Percentiles rank a stretch among this genome's conserved stretches.
Evolutionary conservation across 345 rosid species (phyloP).

Genomic region (Hypericum androsaemum): DNA sequence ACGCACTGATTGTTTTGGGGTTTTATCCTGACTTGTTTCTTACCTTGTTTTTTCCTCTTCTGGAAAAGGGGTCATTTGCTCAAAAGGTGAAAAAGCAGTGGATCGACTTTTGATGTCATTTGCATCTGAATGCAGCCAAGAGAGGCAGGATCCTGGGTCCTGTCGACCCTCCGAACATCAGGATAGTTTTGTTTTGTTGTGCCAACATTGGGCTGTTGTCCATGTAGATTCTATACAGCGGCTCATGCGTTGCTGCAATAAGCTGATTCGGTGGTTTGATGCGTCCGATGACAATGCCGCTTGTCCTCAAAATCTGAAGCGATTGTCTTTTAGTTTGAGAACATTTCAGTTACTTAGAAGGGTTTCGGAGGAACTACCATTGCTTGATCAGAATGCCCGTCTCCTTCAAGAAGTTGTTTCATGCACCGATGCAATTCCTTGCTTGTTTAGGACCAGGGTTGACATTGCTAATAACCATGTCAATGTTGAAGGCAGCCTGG

Average conservation of each 20-base stretch:
- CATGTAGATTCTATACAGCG: conserved; percentile 53
- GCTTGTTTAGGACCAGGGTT: conserved; percentile 42
- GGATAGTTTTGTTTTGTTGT: conserved; percentile 46
- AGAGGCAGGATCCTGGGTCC: conserved; percentile 35
- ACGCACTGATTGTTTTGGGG: conserved; percentile 10
- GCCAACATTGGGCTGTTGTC: conserved; percentile 76
- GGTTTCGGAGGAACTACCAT: conserved; percentile 45
- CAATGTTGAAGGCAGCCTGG: conserved; percentile 61
- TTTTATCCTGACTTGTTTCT: conserved; percentile 9
- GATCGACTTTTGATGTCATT: conserved; percentile 54
- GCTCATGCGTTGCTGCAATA: conserved; percentile 48
- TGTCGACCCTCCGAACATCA: conserved; percentile 34
- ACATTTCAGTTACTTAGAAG: conserved; percentile 67
- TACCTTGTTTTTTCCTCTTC: conserved; percentile 3
- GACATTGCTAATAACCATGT: conserved; percentile 50
- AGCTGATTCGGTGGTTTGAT: conserved; percentile 48
- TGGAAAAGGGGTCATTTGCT: conserved; percentile 51
- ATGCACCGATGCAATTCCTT: conserved; percentile 47
- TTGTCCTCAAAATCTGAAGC: conserved; percentile 38
- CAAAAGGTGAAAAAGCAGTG: conserved; percentile 62
- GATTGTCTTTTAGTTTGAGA: conserved; percentile 57
- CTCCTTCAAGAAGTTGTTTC: conserved; percentile 63
- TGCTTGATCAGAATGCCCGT: conserved; percentile 47
- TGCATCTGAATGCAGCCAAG: conserved; percentile 58
- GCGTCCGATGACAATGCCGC: conserved; percentile 47